phyloP scores from a whole-genome alignment of 2,329 filamentous ascomycete genomes.

The Coniosporium tulheliwenetii region DNA sequence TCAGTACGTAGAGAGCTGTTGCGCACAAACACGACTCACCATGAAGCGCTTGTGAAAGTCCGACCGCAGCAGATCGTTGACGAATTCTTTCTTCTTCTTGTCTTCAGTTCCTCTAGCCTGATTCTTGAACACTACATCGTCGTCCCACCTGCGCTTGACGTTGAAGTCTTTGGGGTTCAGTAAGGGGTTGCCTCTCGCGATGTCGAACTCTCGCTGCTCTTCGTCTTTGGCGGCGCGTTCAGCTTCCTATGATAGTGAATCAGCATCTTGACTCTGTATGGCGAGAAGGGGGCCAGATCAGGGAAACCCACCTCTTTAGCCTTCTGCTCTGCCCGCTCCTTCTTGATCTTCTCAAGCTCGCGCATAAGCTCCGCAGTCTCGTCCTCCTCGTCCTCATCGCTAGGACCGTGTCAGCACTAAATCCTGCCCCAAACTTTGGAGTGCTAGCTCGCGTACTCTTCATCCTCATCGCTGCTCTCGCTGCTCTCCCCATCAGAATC shows the following conservation, averaged over 20 bases:
- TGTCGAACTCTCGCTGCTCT: slow-evolving; percentile 71
- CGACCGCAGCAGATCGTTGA: slow-evolving; percentile 85
- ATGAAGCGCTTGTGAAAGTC: slow-evolving; percentile 99
- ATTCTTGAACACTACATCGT: slow-evolving; percentile 98
- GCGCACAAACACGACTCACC: slow-evolving; percentile 17
- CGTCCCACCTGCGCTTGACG: slow-evolving; percentile 88
- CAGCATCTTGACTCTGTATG: no score
- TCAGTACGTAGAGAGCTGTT: neutral
- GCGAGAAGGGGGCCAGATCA: no score
- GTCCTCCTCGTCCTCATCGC: slow-evolving; percentile 45
- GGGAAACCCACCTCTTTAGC: slow-evolving; percentile 41
- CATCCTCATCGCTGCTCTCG: slow-evolving; percentile 11
- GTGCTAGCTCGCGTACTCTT: no score
- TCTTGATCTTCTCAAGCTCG: slow-evolving; percentile 87
- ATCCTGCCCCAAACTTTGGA: no score
- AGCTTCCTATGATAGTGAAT: slow-evolving; percentile 34
- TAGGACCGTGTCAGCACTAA: no score
- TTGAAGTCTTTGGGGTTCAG: slow-evolving; percentile 80
- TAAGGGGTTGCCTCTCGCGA: slow-evolving; percentile 82
- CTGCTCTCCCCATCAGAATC: slow-evolving; percentile 50
- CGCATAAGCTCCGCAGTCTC: slow-evolving; percentile 80
- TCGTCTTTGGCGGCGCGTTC: slow-evolving; percentile 69
- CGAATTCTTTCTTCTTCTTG: slow-evolving; percentile 85
- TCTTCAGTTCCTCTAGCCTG: slow-evolving; percentile 92
- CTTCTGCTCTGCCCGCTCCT: slow-evolving; percentile 65